Base-by-base conservation (phyloP, 371 early-diverging fungal species). In the Syncephalastrum racemosum region DNA sequence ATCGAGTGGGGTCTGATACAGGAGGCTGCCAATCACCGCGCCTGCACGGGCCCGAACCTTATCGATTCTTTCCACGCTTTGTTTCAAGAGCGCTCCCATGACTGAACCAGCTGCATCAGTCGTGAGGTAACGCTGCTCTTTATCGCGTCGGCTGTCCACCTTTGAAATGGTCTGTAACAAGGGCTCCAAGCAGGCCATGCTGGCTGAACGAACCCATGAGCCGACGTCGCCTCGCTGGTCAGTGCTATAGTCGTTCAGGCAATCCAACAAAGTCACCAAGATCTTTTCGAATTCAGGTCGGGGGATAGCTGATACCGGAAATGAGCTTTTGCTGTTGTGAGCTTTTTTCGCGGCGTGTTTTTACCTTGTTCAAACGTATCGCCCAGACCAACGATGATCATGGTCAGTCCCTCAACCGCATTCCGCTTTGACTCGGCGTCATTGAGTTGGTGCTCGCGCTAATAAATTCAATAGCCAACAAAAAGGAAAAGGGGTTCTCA, bases 221-320 rank as follows among this genome's bases (percentile, higher is more conserved):
- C 98, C 98, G 14, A 98, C 91, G 70, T 98, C 98, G 15, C 98
- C 98, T 23, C 96, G 87, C 39, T 87, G 85, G 59, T 97, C 96
- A 1, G 83, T 83, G 42, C 86, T 88, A 61, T 95, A 94, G 66
- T 98, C 97, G 8, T 84, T 74, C 46, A 96, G 68, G 12, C 90
- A 91, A 0, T 45, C 56, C 19, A 84, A 56, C 20, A 86, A 68
- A 2, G 79, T 63, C 1, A 67, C 50, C 13, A 86, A 36, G 7
- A 88, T 58, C 3, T 27, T 46, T n/a, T 62, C 57, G 27, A 83
- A 84, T 13, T 80, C 56, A 5, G 67, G 64, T 19, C 46, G 54
- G 5, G 79, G 57, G 10, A 82, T 45, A 23, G 60, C 84, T 81
- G 42, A 5, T 47, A 3, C 43, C 14, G 22, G 16, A 23, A 43